Base-by-base conservation (phyloP, 2,329 filamentous ascomycete species). In the Aspergillus ruber region DNA sequence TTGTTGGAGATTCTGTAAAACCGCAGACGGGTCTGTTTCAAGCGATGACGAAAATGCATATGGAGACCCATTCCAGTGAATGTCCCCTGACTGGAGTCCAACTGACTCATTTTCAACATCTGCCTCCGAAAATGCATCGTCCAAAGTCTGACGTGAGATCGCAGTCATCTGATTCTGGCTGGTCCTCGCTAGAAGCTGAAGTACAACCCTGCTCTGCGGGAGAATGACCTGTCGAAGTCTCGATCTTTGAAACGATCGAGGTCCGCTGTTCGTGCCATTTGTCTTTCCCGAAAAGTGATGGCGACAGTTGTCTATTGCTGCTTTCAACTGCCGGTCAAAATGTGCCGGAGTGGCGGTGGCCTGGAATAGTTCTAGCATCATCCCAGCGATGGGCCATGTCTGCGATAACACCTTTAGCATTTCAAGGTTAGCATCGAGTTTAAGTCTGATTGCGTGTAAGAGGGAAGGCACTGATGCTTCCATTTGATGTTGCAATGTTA, bases 221-320 rank as follows among this genome's bases (percentile, higher is more conserved):
- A 53, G 51, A 32, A 53, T 33, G 10, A 53, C 51, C 29, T 53
- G 51, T 13, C 50, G 33, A 21, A 48, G 4, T 10, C 44, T 53
- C 8, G 51, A 38, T 20, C 49, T 44, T 35, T 42, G 43, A 43
- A 49, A 53, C n/a, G 48, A 40, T 33, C 29, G 20, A 21, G 29
- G 15, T 33, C 25, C 13, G 15, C 12, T 17, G 13, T n/a, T 12
- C 15, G 6, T 8, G 17, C 10, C 32, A 15, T 23, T 20, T 39
- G 20, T 36, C 10, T 39, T 43, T 9, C 48, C 49, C 29, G 7
- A 13, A 5, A 41, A 46, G 13, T 49, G 46, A 20, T 45, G 36
- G 2, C 33, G 38, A 29, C 49, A 53, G 10, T 45, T 25, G 9
- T 45, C 49, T 12, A 48, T 38, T 4, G 49, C 51, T 17, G 23